Percentiles rank a stretch among this genome's conserved stretches.
phyloP scores from a whole-genome alignment of 257 asterid species.

The Henckelia pumila region DNA sequence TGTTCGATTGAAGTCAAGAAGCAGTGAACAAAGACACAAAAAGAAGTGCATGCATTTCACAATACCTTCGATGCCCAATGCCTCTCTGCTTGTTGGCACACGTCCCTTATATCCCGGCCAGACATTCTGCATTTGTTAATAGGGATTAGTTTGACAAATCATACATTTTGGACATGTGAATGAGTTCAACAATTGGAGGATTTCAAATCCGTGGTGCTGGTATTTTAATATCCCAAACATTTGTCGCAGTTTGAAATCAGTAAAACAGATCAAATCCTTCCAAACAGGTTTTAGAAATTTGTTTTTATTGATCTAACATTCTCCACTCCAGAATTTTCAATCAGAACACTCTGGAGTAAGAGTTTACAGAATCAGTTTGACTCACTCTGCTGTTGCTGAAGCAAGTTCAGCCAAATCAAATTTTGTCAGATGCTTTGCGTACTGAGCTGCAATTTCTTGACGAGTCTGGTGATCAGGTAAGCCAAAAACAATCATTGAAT shows the following conservation, averaged over 20 bases:
- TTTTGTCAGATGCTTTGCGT: constrained; percentile 81
- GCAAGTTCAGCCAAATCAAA: constrained; percentile 74
- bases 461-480: constrained; percentile 88
- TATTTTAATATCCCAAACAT: background rate
- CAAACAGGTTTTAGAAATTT: background rate
- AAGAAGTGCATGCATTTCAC: background rate
- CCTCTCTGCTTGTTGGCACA: constrained; percentile 97
- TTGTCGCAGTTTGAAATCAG: background rate
- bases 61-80: constrained; percentile 96
- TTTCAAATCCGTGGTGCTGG: background rate
- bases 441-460: constrained; percentile 75
- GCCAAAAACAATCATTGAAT: constrained; percentile 69
- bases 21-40: background rate
- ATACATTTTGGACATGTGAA: background rate
- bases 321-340: background rate
- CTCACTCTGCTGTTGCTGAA: constrained; percentile 63
- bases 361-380: constrained; percentile 2
- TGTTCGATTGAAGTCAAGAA: constrained; percentile 19
- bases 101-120: constrained; percentile 88
- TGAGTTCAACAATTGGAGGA: background rate
- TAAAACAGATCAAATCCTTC: background rate
- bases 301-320: background rate
- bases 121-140: constrained; percentile 61
- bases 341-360: background rate
- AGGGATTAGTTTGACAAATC: background rate